Percentiles rank a stretch among this genome's conserved stretches.
These are phyloP conservation scores for Phlyctochytrium arcticum DNA, from an alignment of 192 early-diverging fungal species.

Conservation along the genomic window DNA sequence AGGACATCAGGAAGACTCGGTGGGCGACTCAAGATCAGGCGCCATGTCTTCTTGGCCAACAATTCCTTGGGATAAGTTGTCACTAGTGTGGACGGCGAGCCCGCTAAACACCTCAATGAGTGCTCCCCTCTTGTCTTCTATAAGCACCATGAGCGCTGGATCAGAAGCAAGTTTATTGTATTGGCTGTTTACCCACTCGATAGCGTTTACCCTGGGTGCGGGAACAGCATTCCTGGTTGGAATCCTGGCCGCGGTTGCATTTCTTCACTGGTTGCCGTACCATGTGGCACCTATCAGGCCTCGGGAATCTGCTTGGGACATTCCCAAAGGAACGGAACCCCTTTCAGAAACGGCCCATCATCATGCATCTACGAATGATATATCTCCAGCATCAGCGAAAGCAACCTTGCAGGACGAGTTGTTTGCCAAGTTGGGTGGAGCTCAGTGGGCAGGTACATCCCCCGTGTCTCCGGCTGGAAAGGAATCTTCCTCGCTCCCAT, in stretches of 20 bases:
- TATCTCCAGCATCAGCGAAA: background rate
- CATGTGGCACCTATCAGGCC: conserved; percentile 10
- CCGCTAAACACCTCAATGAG: too few relatives aligned
- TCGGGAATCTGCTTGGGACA: background rate
- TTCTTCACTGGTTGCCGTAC: conserved; percentile 29
- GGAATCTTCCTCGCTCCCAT: background rate
- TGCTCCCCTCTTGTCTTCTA: background rate
- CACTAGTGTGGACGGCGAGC: too few relatives aligned
- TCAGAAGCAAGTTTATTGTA: background rate
- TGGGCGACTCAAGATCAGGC: too few relatives aligned
- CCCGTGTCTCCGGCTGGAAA: background rate
- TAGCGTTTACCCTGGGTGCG: conserved; percentile 10
- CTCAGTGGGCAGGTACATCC: too few relatives aligned
- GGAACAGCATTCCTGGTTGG: background rate
- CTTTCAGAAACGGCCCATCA: background rate
- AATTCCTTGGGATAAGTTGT: too few relatives aligned
- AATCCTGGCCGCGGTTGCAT: background rate
- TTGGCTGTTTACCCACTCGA: background rate
- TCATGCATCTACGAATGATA: background rate
- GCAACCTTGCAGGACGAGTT: background rate
- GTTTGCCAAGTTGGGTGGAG: too few relatives aligned
- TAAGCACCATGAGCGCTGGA: background rate
- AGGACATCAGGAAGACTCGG: too few relatives aligned
- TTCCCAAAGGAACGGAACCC: too few relatives aligned
- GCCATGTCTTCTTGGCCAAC: too few relatives aligned